Evolutionary conservation across 2,329 filamentous ascomycete genomes (phyloP), one percentile per base, ranked within the genome.

Genomic region (Albophoma yamanashiensis): DNA sequence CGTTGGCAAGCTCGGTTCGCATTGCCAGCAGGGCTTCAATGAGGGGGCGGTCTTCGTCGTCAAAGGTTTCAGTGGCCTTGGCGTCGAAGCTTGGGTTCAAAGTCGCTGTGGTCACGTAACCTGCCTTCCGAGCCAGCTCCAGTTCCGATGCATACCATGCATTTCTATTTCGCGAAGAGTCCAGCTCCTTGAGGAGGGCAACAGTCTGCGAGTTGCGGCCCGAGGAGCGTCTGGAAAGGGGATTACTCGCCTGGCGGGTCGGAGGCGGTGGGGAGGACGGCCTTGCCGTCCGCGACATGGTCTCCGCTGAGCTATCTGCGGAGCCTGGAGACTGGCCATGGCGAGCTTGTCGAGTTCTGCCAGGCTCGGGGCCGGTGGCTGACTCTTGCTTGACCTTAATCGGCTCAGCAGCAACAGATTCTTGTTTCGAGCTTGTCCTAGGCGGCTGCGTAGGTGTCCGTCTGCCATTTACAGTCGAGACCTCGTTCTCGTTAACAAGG

Each of bases 61-160:
- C 88, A 69, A 99, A 92, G 0, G 87, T 86, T 65, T 96, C 91
- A 3, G 87, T 81, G 0, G 83, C 81, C 62, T 89, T 86, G 65
- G 89, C 86, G 64, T 97, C 93, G 31, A 96, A 78, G 0, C 86
- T 80, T 17, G 91, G 86, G 68, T 84, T 89, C 34, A 85, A 82
- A 1, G 86, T 85, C 3, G 85, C 78, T 63, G 84, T 91, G 20
- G 90, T 83, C 8, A 85, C 82, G 69, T 97, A 99, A 6, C 94
- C 94, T 47, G 91, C 85, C 74, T 96, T 96, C 57, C 89, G 86
- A 8, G 94, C 95, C 64, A 99, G 79, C 61, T 96, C 91, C 55
- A 99, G 79, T 74, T 99, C 94, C 0, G 93, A 97, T 9, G 92
- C 91, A 73, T 96, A 97, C 94, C 94, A 99, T 0, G 93, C 93